phyloP scores from a whole-genome alignment of 129 eudicot genomes.

The Flaveria ramosissima region DNA sequence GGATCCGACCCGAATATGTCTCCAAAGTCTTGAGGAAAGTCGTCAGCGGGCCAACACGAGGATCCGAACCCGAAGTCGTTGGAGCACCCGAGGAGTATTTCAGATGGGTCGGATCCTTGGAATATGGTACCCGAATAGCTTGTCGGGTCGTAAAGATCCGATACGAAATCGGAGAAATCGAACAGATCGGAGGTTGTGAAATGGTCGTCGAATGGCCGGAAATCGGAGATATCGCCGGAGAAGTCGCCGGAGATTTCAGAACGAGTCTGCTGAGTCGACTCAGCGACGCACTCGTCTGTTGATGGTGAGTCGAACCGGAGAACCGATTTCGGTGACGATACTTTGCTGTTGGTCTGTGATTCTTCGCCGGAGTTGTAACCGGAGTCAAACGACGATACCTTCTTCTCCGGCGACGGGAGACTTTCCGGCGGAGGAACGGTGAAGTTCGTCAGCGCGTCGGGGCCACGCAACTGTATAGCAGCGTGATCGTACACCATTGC shows the following conservation, averaged over 20 bases:
- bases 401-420: neutral
- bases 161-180: conserved; percentile 44
- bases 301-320: conserved; percentile 46
- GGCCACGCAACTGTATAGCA: conserved; percentile 93
- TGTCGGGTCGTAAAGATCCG: conserved; percentile 55
- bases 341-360: conserved; percentile 35
- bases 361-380: conserved; percentile 64
- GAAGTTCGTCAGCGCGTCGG: conserved; percentile 91
- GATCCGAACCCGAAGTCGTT: conserved; percentile 47
- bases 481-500: conserved; percentile 99
- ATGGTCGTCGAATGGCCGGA: conserved; percentile 36
- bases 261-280: conserved; percentile 38
- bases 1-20: conserved; percentile 96
- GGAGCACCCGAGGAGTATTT: conserved; percentile 22
- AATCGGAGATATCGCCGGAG: conserved; percentile 30
- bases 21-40: conserved; percentile 62
- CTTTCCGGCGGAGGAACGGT: conserved; percentile 40
- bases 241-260: neutral
- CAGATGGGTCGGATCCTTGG: conserved; percentile 30
- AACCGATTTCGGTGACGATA: conserved; percentile 62
- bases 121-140: conserved; percentile 30
- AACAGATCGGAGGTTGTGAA: conserved; percentile 43
- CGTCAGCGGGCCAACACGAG: conserved; percentile 48
- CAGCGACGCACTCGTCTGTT: conserved; percentile 40
- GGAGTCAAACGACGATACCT: conserved; percentile 38